Percentiles rank a stretch among this genome's conserved stretches.
Conservation (phyloP, 1,139 yeast species). For the Pichia cactophila region DNA sequence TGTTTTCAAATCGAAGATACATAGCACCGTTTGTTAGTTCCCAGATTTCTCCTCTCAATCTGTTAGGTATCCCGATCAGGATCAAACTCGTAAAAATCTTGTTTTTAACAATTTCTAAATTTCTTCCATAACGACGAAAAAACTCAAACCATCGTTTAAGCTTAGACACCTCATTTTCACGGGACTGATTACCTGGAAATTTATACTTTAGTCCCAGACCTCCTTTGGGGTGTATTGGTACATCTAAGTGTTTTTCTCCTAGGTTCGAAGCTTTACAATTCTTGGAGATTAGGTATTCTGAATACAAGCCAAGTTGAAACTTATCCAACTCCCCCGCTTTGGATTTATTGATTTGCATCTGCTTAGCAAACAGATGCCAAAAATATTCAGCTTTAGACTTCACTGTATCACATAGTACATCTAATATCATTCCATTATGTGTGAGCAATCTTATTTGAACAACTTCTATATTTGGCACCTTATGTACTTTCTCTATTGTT, state of each 20-base stretch:
- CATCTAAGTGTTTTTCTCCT: slow-evolving; percentile 30
- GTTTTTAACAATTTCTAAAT: slow-evolving; percentile 65
- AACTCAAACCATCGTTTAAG: slow-evolving; percentile 88
- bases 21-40: slow-evolving; percentile 85
- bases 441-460: slow-evolving; percentile 71
- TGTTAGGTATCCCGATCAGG: slow-evolving; percentile 78
- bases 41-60: slow-evolving; percentile 94
- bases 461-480: slow-evolving; percentile 72
- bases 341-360: slow-evolving; percentile 1
- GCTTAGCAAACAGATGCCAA: slow-evolving; percentile 25
- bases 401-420: slow-evolving; percentile 71
- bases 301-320: slow-evolving; percentile 68
- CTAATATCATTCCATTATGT: slow-evolving; percentile 55
- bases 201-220: slow-evolving; percentile 79
- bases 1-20: slow-evolving; percentile 59
- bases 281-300: slow-evolving; percentile 71
- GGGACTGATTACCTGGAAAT: slow-evolving; percentile 84
- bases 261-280: slow-evolving; percentile 35
- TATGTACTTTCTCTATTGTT: slow-evolving; percentile 76
- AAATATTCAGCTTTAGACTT: slow-evolving; percentile 76
- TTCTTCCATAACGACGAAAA: slow-evolving; percentile 76
- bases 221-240: slow-evolving; percentile 53
- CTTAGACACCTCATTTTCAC: slow-evolving; percentile 22
- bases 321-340: slow-evolving; percentile 54
- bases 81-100: slow-evolving; percentile 73